Base-by-base conservation (phyloP, 2,329 filamentous ascomycete species). In the Ceratocystis alfenasii region DNA sequence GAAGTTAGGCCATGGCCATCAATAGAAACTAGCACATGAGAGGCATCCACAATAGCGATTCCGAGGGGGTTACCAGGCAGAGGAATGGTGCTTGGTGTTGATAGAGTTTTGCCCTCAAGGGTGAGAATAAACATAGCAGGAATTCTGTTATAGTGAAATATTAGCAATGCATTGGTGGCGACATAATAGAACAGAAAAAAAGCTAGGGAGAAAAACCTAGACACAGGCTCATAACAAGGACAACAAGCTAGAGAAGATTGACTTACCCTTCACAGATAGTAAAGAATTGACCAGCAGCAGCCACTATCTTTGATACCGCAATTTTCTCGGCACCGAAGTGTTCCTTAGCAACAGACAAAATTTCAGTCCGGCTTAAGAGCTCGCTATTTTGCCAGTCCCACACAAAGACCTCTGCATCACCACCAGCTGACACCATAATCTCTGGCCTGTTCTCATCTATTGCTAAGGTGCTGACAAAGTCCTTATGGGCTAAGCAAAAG, bases 401-500 rank as follows among this genome's bases (percentile, higher is more conserved):
- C 0, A 92, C 78, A 68, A 87, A 84, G 8, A 99, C 72, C 69
- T 87, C 82, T 67, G 87, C 79, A 71, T 97, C 93, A 3, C 93
- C 94, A 62, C 93, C 93, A 8, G 90, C 94, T 5, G 91, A 95
- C 41, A 97, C 76, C 36, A 99, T 80, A 1, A 87, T 70, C n/a
- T 85, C 80, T 2, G 80, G 79, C 28, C 78, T 76, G 64, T 75
- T 76, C 0, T 73, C 73, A 0, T 86, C 85, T 20, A 93, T 76
- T 71, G 86, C 87, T 55, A 99, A 77, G 67, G 84, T 85, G 76
- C 82, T 90, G 69, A 99, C 80, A 74, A 97, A 97, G 46, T 92
- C 84, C 64, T 81, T 85, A 75, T 99, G 94, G 3, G 91, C 93
- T 2, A 96, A 81, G 73, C 93, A 97, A 75, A 89, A 97, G 0